Percentiles rank a stretch among this genome's conserved stretches.
Conservation (phyloP, 768 basidiomycete species). For the Multifurca ochricompacta region DNA sequence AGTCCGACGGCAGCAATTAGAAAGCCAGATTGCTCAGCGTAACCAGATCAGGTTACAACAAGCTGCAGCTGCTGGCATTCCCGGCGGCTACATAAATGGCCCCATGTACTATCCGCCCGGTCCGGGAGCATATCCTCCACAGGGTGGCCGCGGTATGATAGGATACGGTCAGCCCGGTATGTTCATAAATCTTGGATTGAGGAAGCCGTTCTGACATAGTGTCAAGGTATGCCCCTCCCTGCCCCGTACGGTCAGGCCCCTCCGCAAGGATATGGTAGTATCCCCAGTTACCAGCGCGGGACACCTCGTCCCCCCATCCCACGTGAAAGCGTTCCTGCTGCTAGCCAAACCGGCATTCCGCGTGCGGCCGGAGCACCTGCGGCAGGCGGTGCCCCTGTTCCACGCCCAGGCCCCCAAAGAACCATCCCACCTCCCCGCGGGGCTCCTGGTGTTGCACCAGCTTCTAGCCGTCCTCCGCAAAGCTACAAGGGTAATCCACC, state of each 20-base stretch:
- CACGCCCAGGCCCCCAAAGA: constrained; percentile 48
- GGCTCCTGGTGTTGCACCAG: constrained; percentile 39
- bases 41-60: constrained; percentile 96
- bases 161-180: constrained; percentile 80
- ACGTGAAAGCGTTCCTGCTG: constrained; percentile 64
- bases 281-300: constrained; percentile 58
- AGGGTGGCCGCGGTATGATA: constrained; percentile 65
- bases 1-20: constrained; percentile 94
- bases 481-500: constrained; percentile 28
- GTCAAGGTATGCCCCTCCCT: constrained; percentile 70
- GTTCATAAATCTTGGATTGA: constrained; percentile 24
- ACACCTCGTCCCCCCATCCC: constrained; percentile 54
- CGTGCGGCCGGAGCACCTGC: constrained; percentile 58
- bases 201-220: constrained; percentile 44
- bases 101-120: constrained; percentile 83
- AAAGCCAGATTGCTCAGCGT: constrained; percentile 97
- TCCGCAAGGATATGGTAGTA: constrained; percentile 64
- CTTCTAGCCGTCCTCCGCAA: constrained; percentile 31
- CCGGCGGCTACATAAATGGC: constrained; percentile 74
- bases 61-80: constrained; percentile 80
- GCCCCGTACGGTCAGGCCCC: constrained; percentile 64
- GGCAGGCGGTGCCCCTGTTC: constrained; percentile 38
- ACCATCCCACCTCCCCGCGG: constrained; percentile 41
- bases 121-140: constrained; percentile 74
- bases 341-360: constrained; percentile 39